phyloP scores from a whole-genome alignment of 2,329 filamentous ascomycete species.

The Lachnellula occidentalis region DNA sequence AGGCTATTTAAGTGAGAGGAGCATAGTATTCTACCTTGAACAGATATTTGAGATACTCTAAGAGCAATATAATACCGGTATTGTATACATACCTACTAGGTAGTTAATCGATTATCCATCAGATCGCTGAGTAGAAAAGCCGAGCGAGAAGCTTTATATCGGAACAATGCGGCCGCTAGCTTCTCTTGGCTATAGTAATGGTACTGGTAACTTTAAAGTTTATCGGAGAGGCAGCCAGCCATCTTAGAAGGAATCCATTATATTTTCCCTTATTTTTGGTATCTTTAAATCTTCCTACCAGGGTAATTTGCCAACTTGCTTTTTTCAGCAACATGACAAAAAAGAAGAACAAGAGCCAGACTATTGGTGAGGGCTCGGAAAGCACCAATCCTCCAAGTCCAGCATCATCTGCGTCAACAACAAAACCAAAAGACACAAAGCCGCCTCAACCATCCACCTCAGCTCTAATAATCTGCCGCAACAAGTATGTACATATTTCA shows the following conservation, averaged over 20 bases:
- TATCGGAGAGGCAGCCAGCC: too few species aligned
- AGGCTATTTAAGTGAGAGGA: too few species aligned
- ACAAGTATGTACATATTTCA: conserved; percentile 51
- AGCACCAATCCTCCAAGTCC: conserved; percentile 15
- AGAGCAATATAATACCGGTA: neutral
- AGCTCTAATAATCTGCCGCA: conserved; percentile 57
- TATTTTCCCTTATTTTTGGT: neutral
- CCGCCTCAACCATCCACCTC: conserved; percentile 38
- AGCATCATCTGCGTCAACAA: conserved; percentile 14
- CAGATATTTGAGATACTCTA: neutral
- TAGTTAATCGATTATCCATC: neutral
- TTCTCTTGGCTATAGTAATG: too few species aligned
- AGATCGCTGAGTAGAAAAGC: too few species aligned
- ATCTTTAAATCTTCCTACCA: neutral
- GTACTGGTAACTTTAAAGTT: too few species aligned
- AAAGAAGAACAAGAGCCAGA: conserved; percentile 41
- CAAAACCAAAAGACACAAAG: conserved; percentile 27
- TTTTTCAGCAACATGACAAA: conserved; percentile 36
- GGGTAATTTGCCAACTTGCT: too few species aligned
- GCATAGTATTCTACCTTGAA: too few species aligned
- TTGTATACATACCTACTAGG: too few species aligned
- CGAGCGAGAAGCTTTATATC: too few species aligned
- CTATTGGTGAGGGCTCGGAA: conserved; percentile 26
- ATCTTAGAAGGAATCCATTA: too few species aligned
- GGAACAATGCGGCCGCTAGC: too few species aligned